phyloP scores from a whole-genome alignment of 768 basidiomycete genomes.

The Sporobolomyces roseus region DNA sequence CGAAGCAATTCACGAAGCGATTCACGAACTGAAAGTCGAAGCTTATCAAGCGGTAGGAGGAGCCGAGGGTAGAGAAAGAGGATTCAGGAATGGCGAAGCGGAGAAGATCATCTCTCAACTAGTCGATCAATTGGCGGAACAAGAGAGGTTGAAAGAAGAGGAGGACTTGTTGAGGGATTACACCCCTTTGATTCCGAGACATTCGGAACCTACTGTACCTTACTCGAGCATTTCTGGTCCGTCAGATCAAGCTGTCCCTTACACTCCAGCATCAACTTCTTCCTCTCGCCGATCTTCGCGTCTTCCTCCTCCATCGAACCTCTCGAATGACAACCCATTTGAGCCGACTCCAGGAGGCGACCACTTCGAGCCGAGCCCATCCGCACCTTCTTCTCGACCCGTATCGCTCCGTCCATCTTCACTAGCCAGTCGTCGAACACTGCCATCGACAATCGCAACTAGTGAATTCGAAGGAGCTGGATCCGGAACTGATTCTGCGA shows the following conservation, averaged over 20 bases:
- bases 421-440: not conserved
- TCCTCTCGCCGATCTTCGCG: not conserved
- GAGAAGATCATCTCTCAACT: conserved; percentile 41
- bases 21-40: conserved; percentile 35
- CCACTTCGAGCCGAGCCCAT: not conserved
- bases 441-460: not conserved
- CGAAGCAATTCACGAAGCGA: conserved; percentile 35
- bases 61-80: not conserved
- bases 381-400: conserved; percentile 5
- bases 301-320: not conserved
- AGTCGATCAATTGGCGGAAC: conserved; percentile 35
- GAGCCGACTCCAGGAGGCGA: not conserved
- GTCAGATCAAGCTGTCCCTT: not conserved
- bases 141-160: conserved; percentile 36
- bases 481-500: not conserved
- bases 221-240: not conserved
- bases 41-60: conserved; percentile 27
- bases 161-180: conserved; percentile 20
- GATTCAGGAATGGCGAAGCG: conserved; percentile 35
- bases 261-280: not conserved
- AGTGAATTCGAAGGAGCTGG: not conserved
- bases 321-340: not conserved
- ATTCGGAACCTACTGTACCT: not conserved
- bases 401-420: not conserved
- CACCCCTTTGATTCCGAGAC: conserved; percentile 1